A percentile compares a stretch with the other conserved stretches of the same genome.
These are phyloP conservation scores for Citrus inodora DNA, from an alignment of 345 rosid genomes.

Conservation along the genomic window DNA sequence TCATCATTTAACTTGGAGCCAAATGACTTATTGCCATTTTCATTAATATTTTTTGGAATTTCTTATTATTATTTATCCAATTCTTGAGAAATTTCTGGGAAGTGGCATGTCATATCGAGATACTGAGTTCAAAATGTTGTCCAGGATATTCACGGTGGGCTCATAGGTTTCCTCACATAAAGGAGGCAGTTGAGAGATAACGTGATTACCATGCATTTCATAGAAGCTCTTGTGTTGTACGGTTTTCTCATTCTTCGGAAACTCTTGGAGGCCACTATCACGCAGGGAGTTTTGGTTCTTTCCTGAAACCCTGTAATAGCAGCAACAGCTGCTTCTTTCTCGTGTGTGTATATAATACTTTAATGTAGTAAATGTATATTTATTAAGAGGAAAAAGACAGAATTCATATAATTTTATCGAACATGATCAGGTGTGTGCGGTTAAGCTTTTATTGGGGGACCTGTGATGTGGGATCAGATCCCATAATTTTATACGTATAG, in stretches of 20 bases:
- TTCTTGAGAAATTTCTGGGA: neutral
- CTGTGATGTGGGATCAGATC: too few relatives aligned
- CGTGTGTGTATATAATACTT: neutral
- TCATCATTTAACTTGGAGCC: neutral
- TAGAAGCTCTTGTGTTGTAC: neutral
- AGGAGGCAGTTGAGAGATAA: conserved; percentile 25
- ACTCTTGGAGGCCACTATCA: neutral
- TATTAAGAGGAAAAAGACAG: neutral
- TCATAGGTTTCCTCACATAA: conserved; percentile 48
- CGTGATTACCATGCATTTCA: neutral
- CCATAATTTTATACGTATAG: too few relatives aligned
- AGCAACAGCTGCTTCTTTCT: neutral
- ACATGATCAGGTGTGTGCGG: too few relatives aligned
- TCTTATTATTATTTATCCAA: neutral
- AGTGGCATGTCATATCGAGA: neutral
- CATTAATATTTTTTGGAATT: neutral
- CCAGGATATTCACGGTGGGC: conserved; percentile 68
- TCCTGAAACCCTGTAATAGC: neutral
- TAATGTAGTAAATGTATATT: neutral
- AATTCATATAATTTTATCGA: too few relatives aligned
- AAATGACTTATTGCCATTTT: neutral
- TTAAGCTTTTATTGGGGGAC: too few relatives aligned
- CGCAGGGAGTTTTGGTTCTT: neutral
- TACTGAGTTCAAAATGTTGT: neutral
- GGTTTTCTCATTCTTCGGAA: neutral